Conservation (phyloP, 2,329 filamentous ascomycete genomes). For the Aureobasidium sp. region DNA sequence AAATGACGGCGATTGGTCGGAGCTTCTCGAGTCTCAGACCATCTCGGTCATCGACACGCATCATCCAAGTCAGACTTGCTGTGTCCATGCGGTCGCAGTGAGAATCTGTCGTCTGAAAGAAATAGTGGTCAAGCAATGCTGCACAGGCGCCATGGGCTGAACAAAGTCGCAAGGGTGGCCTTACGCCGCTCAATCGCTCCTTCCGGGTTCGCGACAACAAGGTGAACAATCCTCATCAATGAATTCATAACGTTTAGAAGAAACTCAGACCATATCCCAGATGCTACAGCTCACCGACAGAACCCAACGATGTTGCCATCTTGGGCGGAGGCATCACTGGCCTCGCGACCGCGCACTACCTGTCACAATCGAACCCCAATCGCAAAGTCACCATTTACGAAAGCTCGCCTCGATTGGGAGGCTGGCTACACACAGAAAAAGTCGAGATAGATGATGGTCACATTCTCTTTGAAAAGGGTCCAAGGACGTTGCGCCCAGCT, state of each 20-base stretch:
- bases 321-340: constrained; percentile 80
- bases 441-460: constrained; percentile 54
- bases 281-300: constrained; percentile 12
- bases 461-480: constrained; percentile 76
- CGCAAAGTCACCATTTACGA: constrained; percentile 79
- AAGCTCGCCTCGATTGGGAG: constrained; percentile 60
- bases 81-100: not conserved
- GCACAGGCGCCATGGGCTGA: constrained; percentile 15
- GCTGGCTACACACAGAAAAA: constrained; percentile 70
- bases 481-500: constrained; percentile 62
- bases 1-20: constrained; percentile 2
- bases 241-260: no score
- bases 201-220: not conserved
- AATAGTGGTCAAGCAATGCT: constrained; percentile 8
- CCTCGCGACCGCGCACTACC: constrained; percentile 68
- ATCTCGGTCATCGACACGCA: not conserved
- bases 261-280: not conserved
- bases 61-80: not conserved
- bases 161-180: not conserved
- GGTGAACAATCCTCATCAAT: no score
- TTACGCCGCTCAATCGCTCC: not conserved
- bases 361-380: constrained; percentile 60
- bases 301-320: constrained; percentile 50
- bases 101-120: not conserved
- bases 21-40: constrained; percentile 11